Evolutionary conservation across 352 stramenopile genomes (phyloP).

Genomic region (Globisporangium iwayamae): DNA sequence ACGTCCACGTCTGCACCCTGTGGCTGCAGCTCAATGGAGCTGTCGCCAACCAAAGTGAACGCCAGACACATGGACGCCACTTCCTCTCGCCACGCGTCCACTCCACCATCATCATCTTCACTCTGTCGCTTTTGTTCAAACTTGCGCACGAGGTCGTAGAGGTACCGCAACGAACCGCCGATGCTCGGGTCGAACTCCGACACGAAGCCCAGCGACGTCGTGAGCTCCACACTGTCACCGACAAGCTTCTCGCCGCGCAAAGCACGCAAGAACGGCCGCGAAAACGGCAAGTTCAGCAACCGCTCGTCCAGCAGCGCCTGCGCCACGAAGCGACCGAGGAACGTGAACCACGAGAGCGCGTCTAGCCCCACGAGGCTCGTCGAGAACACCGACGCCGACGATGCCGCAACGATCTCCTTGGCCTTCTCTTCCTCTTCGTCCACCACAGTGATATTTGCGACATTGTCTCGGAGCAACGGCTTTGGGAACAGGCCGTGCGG

Average conservation of each 20-base stretch:
- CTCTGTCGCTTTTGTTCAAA: neutral
- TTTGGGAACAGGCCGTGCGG: conserved; percentile 57
- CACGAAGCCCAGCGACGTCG: conserved; percentile 58
- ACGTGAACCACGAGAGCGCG: conserved; percentile 61
- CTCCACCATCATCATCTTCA: conserved; percentile 10
- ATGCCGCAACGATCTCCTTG: neutral
- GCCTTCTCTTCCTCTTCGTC: conserved; percentile 11
- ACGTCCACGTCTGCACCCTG: conserved; percentile 44
- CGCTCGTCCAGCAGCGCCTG: conserved; percentile 83
- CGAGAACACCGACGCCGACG: conserved; percentile 1
- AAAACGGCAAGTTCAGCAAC: conserved; percentile 76
- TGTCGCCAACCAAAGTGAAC: conserved; percentile 76
- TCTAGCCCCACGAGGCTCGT: conserved; percentile 12
- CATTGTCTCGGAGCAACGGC: conserved; percentile 20
- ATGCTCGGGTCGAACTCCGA: conserved; percentile 64
- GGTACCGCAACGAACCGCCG: conserved; percentile 58
- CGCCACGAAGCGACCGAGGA: conserved; percentile 62
- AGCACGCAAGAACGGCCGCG: conserved; percentile 62
- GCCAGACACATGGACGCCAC: conserved; percentile 66
- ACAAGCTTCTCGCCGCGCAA: conserved; percentile 57
- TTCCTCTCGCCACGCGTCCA: conserved; percentile 24
- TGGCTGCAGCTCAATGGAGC: conserved; percentile 46
- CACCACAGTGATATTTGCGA: neutral
- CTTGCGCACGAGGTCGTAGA: conserved; percentile 33
- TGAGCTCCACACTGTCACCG: conserved; percentile 29